Percentiles rank a stretch among this genome's conserved stretches.
These are phyloP conservation scores for Alternaria sp. DNA, from an alignment of 2,329 filamentous ascomycete species.

Conservation along the genomic window DNA sequence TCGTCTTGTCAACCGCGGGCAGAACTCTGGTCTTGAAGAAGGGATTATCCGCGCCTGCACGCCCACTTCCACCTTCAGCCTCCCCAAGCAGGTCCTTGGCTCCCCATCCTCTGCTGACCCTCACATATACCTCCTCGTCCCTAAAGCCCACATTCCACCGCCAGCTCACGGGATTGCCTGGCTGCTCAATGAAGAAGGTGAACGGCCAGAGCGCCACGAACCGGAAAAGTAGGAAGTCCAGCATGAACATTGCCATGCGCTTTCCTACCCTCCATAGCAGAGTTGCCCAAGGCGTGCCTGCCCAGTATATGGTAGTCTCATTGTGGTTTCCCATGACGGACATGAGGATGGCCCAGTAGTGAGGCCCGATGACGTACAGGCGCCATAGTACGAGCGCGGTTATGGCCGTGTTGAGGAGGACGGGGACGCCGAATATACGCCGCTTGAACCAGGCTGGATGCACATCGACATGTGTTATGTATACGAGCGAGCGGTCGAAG, in stretches of 20 bases:
- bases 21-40: conserved; percentile 68
- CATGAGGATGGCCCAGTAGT: conserved; percentile 72
- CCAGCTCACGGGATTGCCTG: conserved; percentile 73
- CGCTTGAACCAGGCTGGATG: conserved; percentile 74
- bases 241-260: conserved; percentile 69
- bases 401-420: conserved; percentile 76
- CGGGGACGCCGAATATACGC: conserved; percentile 81
- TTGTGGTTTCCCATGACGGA: conserved; percentile 71
- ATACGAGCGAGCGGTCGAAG: conserved; percentile 73
- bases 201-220: conserved; percentile 56
- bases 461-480: conserved; percentile 82
- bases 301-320: conserved; percentile 68
- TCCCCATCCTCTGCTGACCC: conserved; percentile 78
- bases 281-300: conserved; percentile 59
- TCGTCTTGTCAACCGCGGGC: conserved; percentile 70
- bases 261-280: conserved; percentile 63
- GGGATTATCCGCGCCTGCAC: conserved; percentile 59
- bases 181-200: conserved; percentile 64
- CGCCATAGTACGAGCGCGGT: conserved; percentile 70
- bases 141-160: conserved; percentile 76
- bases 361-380: conserved; percentile 70
- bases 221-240: conserved; percentile 69
- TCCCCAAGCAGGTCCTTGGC: conserved; percentile 60
- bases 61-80: conserved; percentile 51
- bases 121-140: conserved; percentile 80